A percentile compares a stretch with the other conserved stretches of the same genome.
phyloP scores from a whole-genome alignment of 192 early-diverging fungal genomes.

The Coemansia sp. region DNA sequence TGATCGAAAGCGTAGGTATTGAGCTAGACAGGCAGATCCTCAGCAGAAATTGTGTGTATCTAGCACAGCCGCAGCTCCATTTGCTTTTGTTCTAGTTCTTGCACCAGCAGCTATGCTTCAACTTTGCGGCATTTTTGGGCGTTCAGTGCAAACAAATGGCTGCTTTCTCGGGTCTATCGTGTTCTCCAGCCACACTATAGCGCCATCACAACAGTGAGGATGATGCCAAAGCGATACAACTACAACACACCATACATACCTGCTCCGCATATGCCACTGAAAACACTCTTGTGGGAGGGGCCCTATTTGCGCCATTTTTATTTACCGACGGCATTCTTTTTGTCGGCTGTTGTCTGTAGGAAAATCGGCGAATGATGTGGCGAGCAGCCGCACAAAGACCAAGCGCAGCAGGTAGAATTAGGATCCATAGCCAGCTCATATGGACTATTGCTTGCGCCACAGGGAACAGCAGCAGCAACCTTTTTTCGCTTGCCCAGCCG shows the following conservation, averaged over 20 bases:
- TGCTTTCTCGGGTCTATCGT: neutral
- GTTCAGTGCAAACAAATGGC: no score
- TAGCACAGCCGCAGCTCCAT: neutral
- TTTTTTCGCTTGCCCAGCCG: no score
- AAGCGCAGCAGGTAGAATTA: neutral
- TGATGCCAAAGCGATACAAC: no score
- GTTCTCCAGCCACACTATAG: constrained; percentile 8
- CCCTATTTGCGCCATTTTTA: no score
- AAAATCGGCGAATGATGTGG: neutral
- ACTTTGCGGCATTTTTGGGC: neutral
- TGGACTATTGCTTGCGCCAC: no score
- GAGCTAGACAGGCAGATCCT: neutral
- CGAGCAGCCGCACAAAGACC: constrained; percentile 19
- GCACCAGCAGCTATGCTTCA: neutral
- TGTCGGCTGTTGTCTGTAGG: neutral
- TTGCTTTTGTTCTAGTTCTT: neutral
- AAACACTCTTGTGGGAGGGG: no score
- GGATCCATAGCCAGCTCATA: no score
- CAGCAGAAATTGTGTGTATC: no score
- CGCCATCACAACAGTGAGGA: neutral
- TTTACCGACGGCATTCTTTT: no score
- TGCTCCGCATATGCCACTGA: neutral
- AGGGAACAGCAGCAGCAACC: no score
- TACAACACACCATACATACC: no score
- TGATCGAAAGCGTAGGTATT: constrained; percentile 35